phyloP scores from a whole-genome alignment of 129 eudicot species.

The Erigeron canadensis region DNA sequence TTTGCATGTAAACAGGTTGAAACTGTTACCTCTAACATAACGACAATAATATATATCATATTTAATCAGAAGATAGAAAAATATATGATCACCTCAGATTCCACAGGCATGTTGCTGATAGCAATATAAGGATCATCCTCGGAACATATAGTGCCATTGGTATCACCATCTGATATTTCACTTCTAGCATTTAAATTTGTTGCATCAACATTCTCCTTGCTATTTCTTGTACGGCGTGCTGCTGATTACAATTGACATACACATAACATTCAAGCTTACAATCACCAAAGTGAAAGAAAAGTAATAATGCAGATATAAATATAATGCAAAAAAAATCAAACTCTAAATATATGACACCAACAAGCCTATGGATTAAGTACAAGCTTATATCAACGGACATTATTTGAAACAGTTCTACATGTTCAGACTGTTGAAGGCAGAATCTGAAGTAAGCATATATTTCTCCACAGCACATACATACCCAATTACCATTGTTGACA shows the following conservation, averaged over 20 bases:
- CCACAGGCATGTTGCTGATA: slow-evolving; percentile 27
- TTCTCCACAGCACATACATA: too few relatives aligned
- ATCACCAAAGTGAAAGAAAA: slow-evolving; percentile 7
- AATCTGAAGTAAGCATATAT: too few relatives aligned
- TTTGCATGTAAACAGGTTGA: background rate
- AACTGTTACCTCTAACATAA: background rate
- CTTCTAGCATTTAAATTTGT: slow-evolving; percentile 51
- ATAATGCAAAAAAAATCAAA: background rate
- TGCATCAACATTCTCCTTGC: slow-evolving; percentile 43
- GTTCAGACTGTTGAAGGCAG: too few relatives aligned
- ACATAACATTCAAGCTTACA: slow-evolving; percentile 4
- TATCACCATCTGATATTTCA: slow-evolving; percentile 35
- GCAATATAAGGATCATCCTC: slow-evolving; percentile 39
- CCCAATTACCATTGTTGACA: too few relatives aligned
- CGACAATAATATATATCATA: background rate
- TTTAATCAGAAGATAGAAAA: background rate
- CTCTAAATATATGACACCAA: background rate
- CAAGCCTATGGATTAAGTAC: background rate
- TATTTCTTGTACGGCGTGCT: slow-evolving; percentile 35
- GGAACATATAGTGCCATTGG: slow-evolving; percentile 26
- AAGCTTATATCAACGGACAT: background rate
- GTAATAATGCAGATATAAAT: background rate
- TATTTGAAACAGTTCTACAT: background rate
- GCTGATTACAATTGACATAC: slow-evolving; percentile 24
- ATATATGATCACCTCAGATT: slow-evolving; percentile 42